Evolutionary conservation across 352 stramenopile species (phyloP), one percentile per base, ranked within the genome.

Genomic region (Phytophthora cactorum): DNA sequence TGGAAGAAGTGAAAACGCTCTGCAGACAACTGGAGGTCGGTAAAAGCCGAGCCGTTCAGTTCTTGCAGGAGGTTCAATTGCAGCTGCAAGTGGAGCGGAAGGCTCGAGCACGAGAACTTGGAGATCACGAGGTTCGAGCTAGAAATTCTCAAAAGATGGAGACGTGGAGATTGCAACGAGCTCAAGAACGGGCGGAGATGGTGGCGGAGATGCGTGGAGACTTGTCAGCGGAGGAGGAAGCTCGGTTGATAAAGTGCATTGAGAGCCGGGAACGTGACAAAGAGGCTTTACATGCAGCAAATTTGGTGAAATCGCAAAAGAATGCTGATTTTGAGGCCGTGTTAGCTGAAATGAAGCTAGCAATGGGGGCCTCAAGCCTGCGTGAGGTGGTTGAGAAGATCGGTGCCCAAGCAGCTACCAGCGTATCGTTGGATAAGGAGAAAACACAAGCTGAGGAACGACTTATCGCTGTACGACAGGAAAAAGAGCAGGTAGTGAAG

Each of bases 101-200:
- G 47, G 66, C 72, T 3, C 76, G 87, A 28, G 81, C 81, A 3
- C 59, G 86, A 44, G 86, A 95, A 59, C 81, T 95, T 17, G 80
- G 71, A 11, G 84, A 95, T 46, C 84, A 89, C 49, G 82, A 92
- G 45, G 82, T 93, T n/a, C 86, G 85, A 25, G 86, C 87, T 1
- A 75, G 82, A 53, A 95, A 95, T 61, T 86, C 87, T 3, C 82
- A 95, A 46, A 89, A 88, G 45, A 95, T 95, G 86, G 87, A 95
- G 62, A 59, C 53, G 2, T 95, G 87, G 87, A 68, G 87, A 3
- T 61, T 92, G 4, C 82, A 92, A 55, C 80, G 87, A 3, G 81
- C 82, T 5, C 78, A 91, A 47, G 85, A 95, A 63, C 80, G 87
- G 7, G 78, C 83, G 5, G 87, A 93, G 54, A 88, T 95, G 68